Evolutionary conservation across 129 eudicot genomes (phyloP), one percentile per base, ranked within the genome.

Genomic region (Heracleum sosnowskyi): DNA sequence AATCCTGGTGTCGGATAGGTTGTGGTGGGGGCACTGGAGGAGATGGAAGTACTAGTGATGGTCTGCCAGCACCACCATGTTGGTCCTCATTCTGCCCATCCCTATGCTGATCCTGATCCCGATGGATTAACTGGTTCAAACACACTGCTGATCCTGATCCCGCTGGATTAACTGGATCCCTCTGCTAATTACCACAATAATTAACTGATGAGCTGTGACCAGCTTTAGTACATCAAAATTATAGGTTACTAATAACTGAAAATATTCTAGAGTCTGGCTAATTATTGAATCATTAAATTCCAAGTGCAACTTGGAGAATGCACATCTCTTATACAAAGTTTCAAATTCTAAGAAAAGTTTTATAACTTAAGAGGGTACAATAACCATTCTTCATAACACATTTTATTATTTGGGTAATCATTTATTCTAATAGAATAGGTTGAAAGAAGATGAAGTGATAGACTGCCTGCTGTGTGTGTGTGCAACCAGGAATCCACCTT

Each of bases 21-120:
- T 90, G 99, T 53, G 99, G 97, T 41, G 97, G 99, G 45, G 99
- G 99, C 78, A 86, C 92, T 20, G 99, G 99, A 57, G 99, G 97
- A 71, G 95, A 83, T 68, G 96, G 90, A 75, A 89, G 82, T 47
- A 86, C 95, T 75, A 86, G 49, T 62, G 98, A 80, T 76, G 93
- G 96, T 74, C 98, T 85, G 57, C 87, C 82, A 77, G 84, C 41
- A 46, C 80, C 87, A 84, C 84, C 97, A 46, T 73, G 86, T 69
- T 70, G 92, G 76, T 77, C 86, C 82, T 82, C 90, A 75, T 81
- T 88, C 80, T 82, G 92, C 46, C 84, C 97, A 41, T 80, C 90
- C 84, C 82, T 87, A 62, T 80, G 91, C 39, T 83, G 88, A 64
- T 85, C 97, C 79, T 88, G 89, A 69, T 84, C 91, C 82, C 84